A percentile compares a stretch with the other conserved stretches of the same genome.
These are phyloP conservation scores for Daucus carota DNA, from an alignment of 129 eudicot species.

Conservation along the genomic window DNA sequence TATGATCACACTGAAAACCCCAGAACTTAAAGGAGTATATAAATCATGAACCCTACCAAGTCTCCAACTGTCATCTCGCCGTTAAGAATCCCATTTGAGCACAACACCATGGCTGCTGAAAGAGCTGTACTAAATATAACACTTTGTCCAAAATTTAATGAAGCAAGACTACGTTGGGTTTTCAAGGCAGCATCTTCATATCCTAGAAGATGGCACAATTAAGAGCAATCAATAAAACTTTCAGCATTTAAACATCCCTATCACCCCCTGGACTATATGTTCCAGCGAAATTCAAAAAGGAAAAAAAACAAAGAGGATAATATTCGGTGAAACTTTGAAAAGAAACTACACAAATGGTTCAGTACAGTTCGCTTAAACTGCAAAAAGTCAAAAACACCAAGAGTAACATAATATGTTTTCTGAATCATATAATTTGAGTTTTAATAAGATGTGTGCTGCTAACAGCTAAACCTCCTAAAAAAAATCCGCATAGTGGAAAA, in stretches of 20 bases:
- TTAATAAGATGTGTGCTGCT: background rate
- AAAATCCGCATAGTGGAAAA: background rate
- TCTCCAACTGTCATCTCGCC: constrained; percentile 89
- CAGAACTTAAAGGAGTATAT: constrained; percentile 1
- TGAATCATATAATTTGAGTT: background rate
- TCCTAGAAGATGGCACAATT: constrained; percentile 33
- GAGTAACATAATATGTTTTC: background rate
- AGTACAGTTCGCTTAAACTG: background rate
- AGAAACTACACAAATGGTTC: background rate
- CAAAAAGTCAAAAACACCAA: background rate
- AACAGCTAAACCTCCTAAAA: background rate
- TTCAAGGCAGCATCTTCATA: constrained; percentile 94
- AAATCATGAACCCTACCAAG: constrained; percentile 43
- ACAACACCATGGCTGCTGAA: constrained; percentile 85
- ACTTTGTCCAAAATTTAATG: constrained; percentile 83
- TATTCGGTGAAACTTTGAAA: background rate
- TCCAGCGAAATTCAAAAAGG: background rate
- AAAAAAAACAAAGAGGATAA: background rate
- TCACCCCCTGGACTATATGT: background rate
- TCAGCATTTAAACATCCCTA: background rate
- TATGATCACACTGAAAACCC: constrained; percentile 2
- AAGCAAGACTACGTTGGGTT: constrained; percentile 93
- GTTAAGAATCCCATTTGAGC: constrained; percentile 74
- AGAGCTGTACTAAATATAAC: constrained; percentile 76
- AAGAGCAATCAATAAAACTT: background rate